Conservation (phyloP, 768 basidiomycete species). For the Xerocomellus intermedius region DNA sequence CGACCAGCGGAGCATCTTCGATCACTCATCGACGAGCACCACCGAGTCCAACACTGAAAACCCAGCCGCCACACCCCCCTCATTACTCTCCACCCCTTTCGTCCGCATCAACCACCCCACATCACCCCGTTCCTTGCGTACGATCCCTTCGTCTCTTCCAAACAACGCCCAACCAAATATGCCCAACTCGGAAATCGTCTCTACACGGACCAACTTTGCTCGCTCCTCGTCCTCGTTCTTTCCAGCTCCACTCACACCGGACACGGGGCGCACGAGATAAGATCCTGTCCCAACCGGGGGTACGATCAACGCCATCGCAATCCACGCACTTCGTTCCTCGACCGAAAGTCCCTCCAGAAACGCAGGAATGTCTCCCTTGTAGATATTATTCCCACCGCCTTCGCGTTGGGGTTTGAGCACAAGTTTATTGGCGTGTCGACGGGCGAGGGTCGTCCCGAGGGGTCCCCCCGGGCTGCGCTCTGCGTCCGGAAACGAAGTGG, state of each 20-base stretch:
- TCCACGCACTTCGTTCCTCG: slow-evolving; percentile 80
- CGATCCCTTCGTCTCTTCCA: slow-evolving; percentile 39
- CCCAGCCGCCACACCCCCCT: slow-evolving; percentile 48
- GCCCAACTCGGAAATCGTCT: slow-evolving; percentile 87
- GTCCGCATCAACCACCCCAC: slow-evolving; percentile 87
- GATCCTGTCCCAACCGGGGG: slow-evolving; percentile 68
- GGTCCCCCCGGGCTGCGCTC: slow-evolving; percentile 11
- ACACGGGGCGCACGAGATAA: slow-evolving; percentile 70
- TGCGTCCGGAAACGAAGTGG: not conserved
- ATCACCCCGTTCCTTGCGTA: slow-evolving; percentile 53
- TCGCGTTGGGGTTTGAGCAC: slow-evolving; percentile 98
- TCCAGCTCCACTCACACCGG: slow-evolving; percentile 22
- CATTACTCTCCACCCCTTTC: slow-evolving; percentile 87
- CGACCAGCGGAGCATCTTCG: no score
- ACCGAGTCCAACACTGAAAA: slow-evolving; percentile 75
- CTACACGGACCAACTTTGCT: slow-evolving; percentile 46
- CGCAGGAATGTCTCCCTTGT: slow-evolving; percentile 74
- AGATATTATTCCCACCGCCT: slow-evolving; percentile 96
- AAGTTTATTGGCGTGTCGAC: slow-evolving; percentile 44
- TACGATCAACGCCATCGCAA: slow-evolving; percentile 90
- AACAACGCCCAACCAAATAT: slow-evolving; percentile 91
- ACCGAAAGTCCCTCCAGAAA: slow-evolving; percentile 66
- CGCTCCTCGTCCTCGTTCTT: not conserved
- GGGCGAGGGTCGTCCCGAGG: slow-evolving; percentile 22
- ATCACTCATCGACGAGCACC: slow-evolving; percentile 45